These are phyloP conservation scores for Solanum chmielewskii DNA, from an alignment of 257 asterid species.

Conservation along the genomic window DNA sequence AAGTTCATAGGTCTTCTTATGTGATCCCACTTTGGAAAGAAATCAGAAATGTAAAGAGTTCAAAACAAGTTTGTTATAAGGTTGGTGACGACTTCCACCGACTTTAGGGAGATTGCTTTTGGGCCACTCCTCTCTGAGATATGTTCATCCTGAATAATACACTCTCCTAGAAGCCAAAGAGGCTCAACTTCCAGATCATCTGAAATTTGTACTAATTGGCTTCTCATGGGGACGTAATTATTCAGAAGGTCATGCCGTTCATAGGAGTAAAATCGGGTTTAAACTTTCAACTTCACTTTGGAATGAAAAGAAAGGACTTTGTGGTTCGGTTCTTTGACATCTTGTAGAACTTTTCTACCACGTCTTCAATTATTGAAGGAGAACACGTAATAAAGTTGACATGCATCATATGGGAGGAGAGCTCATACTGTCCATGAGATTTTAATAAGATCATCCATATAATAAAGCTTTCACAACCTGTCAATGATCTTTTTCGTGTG, in stretches of 20 bases:
- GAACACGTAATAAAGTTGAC: neutral
- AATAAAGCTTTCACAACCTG: neutral
- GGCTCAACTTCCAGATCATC: neutral
- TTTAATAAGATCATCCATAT: neutral
- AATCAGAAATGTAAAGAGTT: neutral
- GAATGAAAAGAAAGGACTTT: neutral
- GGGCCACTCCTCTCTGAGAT: neutral
- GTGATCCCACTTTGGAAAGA: neutral
- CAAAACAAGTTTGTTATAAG: neutral
- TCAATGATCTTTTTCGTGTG: neutral
- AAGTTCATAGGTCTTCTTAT: neutral
- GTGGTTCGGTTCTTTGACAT: neutral
- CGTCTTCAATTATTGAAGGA: neutral
- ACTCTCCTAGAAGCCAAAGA: neutral
- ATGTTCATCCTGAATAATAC: neutral
- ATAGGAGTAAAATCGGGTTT: neutral
- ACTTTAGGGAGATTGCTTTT: neutral
- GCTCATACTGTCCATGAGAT: neutral
- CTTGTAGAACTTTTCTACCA: neutral
- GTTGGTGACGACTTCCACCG: neutral
- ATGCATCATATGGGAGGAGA: neutral
- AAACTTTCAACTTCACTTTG: neutral
- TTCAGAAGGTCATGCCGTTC: neutral
- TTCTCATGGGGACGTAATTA: neutral
- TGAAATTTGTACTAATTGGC: neutral